Evolutionary conservation across 768 basidiomycete species (phyloP).

Genomic region (Mycena sanguinolenta): DNA sequence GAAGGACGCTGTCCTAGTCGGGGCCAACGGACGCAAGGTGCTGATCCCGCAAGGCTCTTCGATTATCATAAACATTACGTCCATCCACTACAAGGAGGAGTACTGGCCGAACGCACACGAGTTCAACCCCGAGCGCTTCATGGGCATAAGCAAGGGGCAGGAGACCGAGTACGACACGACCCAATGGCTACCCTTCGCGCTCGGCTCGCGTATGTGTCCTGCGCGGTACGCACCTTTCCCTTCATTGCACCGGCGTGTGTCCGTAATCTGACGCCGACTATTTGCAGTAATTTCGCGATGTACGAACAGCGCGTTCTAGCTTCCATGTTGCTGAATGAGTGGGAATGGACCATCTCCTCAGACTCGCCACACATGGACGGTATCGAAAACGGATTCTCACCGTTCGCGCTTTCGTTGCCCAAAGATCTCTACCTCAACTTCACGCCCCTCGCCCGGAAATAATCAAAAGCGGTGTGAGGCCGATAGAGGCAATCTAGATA

Average conservation of each 20-base stretch:
- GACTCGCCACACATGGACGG: neutral
- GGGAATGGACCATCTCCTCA: slow-evolving; percentile 2
- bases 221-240: neutral
- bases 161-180: neutral
- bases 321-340: slow-evolving; percentile 1
- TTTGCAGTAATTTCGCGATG: slow-evolving; percentile 1
- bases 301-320: neutral
- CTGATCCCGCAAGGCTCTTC: neutral
- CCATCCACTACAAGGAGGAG: neutral
- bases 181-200: neutral
- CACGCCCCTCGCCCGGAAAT: neutral
- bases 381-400: neutral
- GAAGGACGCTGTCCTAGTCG: neutral
- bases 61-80: neutral
- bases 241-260: neutral
- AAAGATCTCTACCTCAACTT: slow-evolving; percentile 2
- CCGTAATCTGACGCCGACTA: neutral
- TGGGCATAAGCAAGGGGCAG: neutral
- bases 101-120: slow-evolving; percentile 1
- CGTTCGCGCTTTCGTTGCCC: slow-evolving; percentile 2
- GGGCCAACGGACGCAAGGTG: neutral
- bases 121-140: slow-evolving; percentile 7
- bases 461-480: neutral
- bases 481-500: neutral
- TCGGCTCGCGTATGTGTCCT: neutral